These are phyloP conservation scores for Ustilago trichophora DNA, from an alignment of 1,284 basidiomycete species.

Conservation along the genomic window DNA sequence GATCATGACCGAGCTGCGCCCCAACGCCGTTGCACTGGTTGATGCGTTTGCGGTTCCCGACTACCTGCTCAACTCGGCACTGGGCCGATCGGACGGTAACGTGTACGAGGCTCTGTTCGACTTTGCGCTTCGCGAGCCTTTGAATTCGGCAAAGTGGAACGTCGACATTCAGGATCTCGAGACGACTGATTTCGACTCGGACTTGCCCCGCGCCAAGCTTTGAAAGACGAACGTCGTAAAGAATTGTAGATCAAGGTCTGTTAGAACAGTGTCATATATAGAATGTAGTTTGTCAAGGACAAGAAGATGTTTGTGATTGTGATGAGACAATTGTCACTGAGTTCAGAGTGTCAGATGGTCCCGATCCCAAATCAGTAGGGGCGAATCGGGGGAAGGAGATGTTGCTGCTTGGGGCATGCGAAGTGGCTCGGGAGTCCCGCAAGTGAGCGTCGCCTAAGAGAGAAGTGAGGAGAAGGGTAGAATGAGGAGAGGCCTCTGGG, in stretches of 20 bases:
- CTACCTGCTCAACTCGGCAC: conserved; percentile 66
- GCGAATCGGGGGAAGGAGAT: no score
- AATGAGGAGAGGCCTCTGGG: no score
- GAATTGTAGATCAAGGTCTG: not conserved
- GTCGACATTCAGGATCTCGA: conserved; percentile 62
- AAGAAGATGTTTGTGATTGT: no score
- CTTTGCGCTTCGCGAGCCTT: conserved; percentile 55
- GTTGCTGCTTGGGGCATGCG: no score
- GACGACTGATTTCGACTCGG: conserved; percentile 49
- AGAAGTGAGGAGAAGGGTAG: no score
- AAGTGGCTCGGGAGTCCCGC: no score
- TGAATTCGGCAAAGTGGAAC: conserved; percentile 64
- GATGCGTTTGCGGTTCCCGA: conserved; percentile 66
- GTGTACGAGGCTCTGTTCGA: conserved; percentile 65
- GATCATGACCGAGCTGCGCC: conserved; percentile 64
- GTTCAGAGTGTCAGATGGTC: no score
- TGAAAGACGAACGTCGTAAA: not conserved
- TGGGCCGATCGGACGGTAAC: conserved; percentile 66
- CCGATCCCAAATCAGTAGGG: no score
- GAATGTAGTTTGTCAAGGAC: not conserved
- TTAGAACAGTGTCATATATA: no score
- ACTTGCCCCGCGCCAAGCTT: conserved; percentile 49
- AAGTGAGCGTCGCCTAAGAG: no score
- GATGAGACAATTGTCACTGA: no score
- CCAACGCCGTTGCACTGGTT: conserved; percentile 62